Evolutionary conservation across 75 land plant genomes (phyloP), one percentile per base, ranked within the genome.

Genomic region (Pseudotsuga menziesii): DNA sequence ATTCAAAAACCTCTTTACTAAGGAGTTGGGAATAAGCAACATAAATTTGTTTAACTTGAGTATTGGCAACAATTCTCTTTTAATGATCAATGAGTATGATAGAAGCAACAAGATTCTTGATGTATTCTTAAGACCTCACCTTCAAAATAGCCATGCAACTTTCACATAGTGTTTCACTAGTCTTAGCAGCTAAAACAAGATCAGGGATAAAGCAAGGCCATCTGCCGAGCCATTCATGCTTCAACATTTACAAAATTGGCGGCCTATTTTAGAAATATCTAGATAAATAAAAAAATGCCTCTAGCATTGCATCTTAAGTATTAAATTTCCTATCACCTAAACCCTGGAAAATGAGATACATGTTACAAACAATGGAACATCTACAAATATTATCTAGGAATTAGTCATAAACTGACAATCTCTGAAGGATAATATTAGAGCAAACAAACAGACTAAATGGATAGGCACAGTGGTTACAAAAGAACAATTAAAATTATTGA

Each of bases 1-100:
- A 97, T 78, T 97, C 99, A 86, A 95, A 97, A 23, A 97, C 99
- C 75, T 97, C 99, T 83, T 97, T 98, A 81, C 99, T 97, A 15
- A 97, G 85, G 71, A 97, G 94, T 98, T 97, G 95, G 95, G 16
- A 74, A 25, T 12, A 27, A 44, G 41, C 23, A 70, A 36, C 15
- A 32, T 19, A 52, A 5, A 25, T 6, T 3, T 4, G 13, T n/a
- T 69, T 39, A 4, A 29, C 3, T 1, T 44, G n/a, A 63, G 29
- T 35, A 5, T 69, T 69, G 20, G 41, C 54, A 17, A 39, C 12
- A 39, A 35, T 35, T 4, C 20, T 15, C 0, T 4, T 39, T 14
- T 27, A 8, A 67, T 2, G 19, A 63, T 13, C 27, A 32, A 29
- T 6, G 17, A 14, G 16, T 15, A 63, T 16, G 29, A 66, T 3